These are phyloP conservation scores for Antrodiella citrinella DNA, from an alignment of 768 basidiomycete species.

Conservation along the genomic window DNA sequence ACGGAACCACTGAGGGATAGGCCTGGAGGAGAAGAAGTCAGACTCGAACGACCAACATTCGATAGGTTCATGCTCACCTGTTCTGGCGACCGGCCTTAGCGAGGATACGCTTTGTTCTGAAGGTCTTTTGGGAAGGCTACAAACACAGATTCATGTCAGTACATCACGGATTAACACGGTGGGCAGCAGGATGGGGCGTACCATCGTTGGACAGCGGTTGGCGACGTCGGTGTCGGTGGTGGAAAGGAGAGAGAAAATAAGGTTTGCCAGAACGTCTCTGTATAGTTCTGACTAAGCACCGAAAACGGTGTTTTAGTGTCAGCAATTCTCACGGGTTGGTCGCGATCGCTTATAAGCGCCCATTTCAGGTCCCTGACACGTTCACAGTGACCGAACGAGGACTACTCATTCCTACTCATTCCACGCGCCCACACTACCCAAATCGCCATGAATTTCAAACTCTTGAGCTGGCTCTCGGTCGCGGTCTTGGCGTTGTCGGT, in stretches of 20 bases:
- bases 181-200: conserved; percentile 8
- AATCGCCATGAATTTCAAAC: conserved; percentile 34
- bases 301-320: neutral
- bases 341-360: neutral
- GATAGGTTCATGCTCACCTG: conserved; percentile 45
- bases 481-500: conserved; percentile 40
- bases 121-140: conserved; percentile 98
- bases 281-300: conserved; percentile 27
- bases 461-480: conserved; percentile 39
- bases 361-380: conserved; percentile 8
- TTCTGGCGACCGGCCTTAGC: conserved; percentile 96
- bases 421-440: neutral
- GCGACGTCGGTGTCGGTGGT: conserved; percentile 18
- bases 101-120: conserved; percentile 94
- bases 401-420: neutral
- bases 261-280: conserved; percentile 19
- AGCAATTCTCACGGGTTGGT: neutral
- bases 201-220: conserved; percentile 23
- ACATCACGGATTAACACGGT: no score
- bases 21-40: conserved; percentile 40
- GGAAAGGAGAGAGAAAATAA: conserved; percentile 21
- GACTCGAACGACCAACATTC: neutral
- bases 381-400: neutral
- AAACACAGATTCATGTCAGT: conserved; percentile 40
- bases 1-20: conserved; percentile 99